A percentile compares a stretch with the other conserved stretches of the same genome.
These are phyloP conservation scores for Colletotrichum liriopes DNA, from an alignment of 2,329 filamentous ascomycete genomes.

Conservation along the genomic window DNA sequence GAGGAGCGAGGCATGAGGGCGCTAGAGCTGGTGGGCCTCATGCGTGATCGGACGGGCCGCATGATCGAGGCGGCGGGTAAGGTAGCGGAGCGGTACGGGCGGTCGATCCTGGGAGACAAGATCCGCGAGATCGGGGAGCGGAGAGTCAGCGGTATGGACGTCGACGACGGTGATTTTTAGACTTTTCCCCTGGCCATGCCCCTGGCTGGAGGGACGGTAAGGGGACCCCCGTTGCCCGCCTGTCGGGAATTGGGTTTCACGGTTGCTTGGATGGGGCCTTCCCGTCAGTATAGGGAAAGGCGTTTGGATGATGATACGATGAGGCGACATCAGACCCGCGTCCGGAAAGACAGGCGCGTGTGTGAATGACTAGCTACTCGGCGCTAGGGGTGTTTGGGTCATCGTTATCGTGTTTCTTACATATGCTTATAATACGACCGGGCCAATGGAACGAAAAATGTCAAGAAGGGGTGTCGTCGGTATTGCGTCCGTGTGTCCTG, in stretches of 20 bases:
- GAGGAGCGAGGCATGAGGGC: slow-evolving; percentile 97
- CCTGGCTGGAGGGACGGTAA: background rate
- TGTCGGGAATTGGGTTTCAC: slow-evolving; percentile 26
- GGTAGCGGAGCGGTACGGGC: slow-evolving; percentile 88
- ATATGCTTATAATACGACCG: slow-evolving; percentile 20
- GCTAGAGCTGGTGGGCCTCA: slow-evolving; percentile 88
- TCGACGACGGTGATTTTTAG: slow-evolving; percentile 55
- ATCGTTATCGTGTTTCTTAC: slow-evolving; percentile 22
- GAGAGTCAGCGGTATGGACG: slow-evolving; percentile 73
- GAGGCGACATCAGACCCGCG: slow-evolving; percentile 22
- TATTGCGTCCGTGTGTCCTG: slow-evolving; percentile 3
- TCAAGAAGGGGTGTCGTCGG: slow-evolving; percentile 8
- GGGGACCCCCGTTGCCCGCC: slow-evolving; percentile 5
- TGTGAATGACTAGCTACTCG: slow-evolving; percentile 34
- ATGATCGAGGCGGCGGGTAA: slow-evolving; percentile 95
- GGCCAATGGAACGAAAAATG: slow-evolving; percentile 25
- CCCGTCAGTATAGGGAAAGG: slow-evolving; percentile 18
- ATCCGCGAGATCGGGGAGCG: slow-evolving; percentile 88
- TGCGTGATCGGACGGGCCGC: slow-evolving; percentile 86
- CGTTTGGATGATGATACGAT: slow-evolving; percentile 40
- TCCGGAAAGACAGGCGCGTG: background rate
- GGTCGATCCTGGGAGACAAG: slow-evolving; percentile 87
- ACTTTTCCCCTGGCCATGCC: background rate
- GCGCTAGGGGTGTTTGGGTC: slow-evolving; percentile 27
- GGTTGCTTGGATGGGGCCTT: slow-evolving; percentile 35